Base-by-base conservation (phyloP, 257 asterid species). In the Eustoma russellianum region DNA sequence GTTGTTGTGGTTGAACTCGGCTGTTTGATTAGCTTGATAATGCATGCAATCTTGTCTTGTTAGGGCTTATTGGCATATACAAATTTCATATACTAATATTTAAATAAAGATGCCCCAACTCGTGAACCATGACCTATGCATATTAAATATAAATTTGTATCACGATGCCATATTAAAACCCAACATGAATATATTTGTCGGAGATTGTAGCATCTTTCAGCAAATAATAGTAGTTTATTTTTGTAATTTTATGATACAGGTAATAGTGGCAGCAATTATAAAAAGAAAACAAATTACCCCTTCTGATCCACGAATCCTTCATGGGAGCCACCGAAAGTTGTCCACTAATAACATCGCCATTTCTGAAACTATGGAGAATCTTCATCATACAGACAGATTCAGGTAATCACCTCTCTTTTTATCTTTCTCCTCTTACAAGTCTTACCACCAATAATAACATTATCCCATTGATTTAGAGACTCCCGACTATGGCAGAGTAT, bases 251-350 rank as follows among this genome's bases (percentile, higher is more conserved):
- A 24, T 56, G 7, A 38, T 38, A 54, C 68, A 91, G 98, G 98
- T 87, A 45, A 14, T 87, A 33, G 98, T 87, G 74, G 98, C 93
- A 63, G 94, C 98, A 68, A 59, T 59, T 59, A 50, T 66, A 55
- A 91, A 91, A 59, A 80, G 98, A 74, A 87, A 87, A 66, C 72
- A 56, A 50, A 58, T 38, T 40, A 67, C 64, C 62, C 82, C 95
- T 57, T 68, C 85, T 54, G 82, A 82, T 78, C 87, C 90, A 50
- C 70, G 64, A 70, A 70, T 81, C 90, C 77, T 79, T 61, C 70
- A 76, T 60, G 83, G 77, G 57, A 67, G 63, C 77, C 78, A 77
- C 65, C 28, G 66, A 41, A 70, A 61, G 48, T 68, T 48, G 47
- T 16, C 73, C 50, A 50, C 56, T 35, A 24, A 52, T 38, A 78